Conservation (phyloP, 345 rosid genomes). For the Populus deltoides region DNA sequence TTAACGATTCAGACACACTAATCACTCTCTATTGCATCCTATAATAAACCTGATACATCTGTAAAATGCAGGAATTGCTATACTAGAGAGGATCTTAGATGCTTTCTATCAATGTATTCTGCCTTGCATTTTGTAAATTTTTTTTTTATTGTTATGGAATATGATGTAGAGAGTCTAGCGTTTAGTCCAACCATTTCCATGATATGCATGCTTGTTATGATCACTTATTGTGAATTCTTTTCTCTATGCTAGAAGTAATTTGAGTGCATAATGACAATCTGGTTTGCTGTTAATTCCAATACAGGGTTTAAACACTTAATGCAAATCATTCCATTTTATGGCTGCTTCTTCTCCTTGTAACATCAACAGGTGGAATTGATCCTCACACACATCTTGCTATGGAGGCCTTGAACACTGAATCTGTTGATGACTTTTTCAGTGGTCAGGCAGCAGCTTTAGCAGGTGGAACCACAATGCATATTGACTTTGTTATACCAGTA, state of each 20-base stretch:
- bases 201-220: too few relatives aligned
- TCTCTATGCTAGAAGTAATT: background rate
- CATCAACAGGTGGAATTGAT: conserved; percentile 78
- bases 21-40: background rate
- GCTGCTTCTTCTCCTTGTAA: background rate
- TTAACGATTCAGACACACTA: background rate
- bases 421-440: conserved; percentile 87
- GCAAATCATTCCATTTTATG: background rate
- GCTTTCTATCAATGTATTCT: background rate
- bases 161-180: too few relatives aligned
- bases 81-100: background rate
- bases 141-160: too few relatives aligned
- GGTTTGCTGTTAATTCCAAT: background rate
- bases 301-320: background rate
- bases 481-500: conserved; percentile 86
- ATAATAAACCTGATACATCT: background rate
- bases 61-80: background rate
- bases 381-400: conserved; percentile 89
- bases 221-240: background rate
- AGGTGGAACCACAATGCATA: conserved; percentile 98
- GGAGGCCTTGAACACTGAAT: conserved; percentile 73
- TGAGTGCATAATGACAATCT: background rate
- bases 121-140: background rate
- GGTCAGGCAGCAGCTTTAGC: conserved; percentile 99
- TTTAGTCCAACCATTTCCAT: too few relatives aligned